Evolutionary conservation across 768 basidiomycete genomes (phyloP).

Genomic region (Coprinopsis strossmayeri): DNA sequence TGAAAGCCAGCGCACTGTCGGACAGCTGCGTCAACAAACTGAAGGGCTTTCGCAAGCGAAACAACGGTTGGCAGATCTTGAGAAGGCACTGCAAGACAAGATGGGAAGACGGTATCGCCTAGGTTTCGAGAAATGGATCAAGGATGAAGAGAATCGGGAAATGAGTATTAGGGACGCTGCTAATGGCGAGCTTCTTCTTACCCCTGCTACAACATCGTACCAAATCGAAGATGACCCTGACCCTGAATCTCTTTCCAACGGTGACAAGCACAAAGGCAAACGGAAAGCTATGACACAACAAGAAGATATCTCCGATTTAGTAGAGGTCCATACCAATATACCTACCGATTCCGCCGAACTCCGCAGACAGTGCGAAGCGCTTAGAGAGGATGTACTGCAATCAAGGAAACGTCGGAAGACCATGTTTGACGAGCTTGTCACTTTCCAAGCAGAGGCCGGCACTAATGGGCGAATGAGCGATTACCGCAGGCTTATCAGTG

Average conservation of each 20-base stretch:
- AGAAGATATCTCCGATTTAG: conserved; percentile 62
- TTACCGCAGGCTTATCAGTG: conserved; percentile 83
- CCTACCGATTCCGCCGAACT: conserved; percentile 53
- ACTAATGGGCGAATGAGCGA: conserved; percentile 86
- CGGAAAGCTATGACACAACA: conserved; percentile 39
- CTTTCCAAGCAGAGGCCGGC: conserved; percentile 83
- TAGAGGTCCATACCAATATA: conserved; percentile 48
- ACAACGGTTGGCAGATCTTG: conserved; percentile 51
- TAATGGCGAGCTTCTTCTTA: conserved; percentile 47
- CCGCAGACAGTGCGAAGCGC: conserved; percentile 46
- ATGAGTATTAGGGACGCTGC: conserved; percentile 55
- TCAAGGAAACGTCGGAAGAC: conserved; percentile 63
- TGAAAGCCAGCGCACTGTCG: conserved; percentile 73
- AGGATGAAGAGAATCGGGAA: conserved; percentile 79
- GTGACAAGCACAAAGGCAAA: conserved; percentile 49
- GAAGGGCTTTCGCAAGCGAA: conserved; percentile 60
- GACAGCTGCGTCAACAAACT: conserved; percentile 61
- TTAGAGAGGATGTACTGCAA: conserved; percentile 60
- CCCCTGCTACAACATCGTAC: conserved; percentile 37
- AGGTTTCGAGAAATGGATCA: conserved; percentile 93
- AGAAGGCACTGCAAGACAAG: conserved; percentile 59
- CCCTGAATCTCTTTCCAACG: conserved; percentile 27
- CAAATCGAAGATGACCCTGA: conserved; percentile 42
- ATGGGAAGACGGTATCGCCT: conserved; percentile 78
- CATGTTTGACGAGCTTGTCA: conserved; percentile 70